These are phyloP conservation scores for Coniochaeta prunicola DNA, from an alignment of 2,329 filamentous ascomycete species.

Conservation along the genomic window DNA sequence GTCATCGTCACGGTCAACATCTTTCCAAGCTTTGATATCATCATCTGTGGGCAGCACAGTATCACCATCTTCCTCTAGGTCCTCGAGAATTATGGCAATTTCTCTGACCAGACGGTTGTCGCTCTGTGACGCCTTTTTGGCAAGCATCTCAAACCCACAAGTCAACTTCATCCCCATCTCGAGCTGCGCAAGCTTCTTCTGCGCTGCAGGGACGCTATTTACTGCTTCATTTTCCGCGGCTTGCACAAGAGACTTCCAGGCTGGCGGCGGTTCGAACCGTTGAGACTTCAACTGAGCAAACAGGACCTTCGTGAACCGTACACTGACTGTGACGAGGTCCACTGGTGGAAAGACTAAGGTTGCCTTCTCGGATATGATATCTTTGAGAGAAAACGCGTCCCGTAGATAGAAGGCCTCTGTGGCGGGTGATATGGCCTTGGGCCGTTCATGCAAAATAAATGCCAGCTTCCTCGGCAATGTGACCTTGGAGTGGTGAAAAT, in stretches of 20 bases:
- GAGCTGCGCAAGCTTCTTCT: constrained; percentile 28
- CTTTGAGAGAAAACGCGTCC: constrained; percentile 68
- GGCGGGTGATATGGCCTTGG: constrained; percentile 71
- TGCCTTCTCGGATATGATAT: constrained; percentile 49
- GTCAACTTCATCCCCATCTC: constrained; percentile 85
- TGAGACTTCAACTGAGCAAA: constrained; percentile 90
- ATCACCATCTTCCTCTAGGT: constrained; percentile 62
- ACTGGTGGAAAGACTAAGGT: constrained; percentile 61
- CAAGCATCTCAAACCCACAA: constrained; percentile 85
- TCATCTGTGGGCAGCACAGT: constrained; percentile 57
- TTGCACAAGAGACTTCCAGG: constrained; percentile 34
- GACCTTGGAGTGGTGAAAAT: constrained; percentile 67
- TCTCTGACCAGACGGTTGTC: constrained; percentile 66
- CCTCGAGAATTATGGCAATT: constrained; percentile 67
- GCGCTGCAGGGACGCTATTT: constrained; percentile 10
- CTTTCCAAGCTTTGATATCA: constrained; percentile 67
- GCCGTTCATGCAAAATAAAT: constrained; percentile 66
- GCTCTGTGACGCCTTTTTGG: constrained; percentile 58
- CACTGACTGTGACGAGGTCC: constrained; percentile 73
- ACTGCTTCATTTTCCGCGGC: constrained; percentile 15
- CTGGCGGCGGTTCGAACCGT: constrained; percentile 60
- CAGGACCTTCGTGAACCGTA: constrained; percentile 79
- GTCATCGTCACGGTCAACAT: constrained; percentile 60
- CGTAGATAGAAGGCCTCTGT: constrained; percentile 90
- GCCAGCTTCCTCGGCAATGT: constrained; percentile 77